Evolutionary conservation across 495 filamentous ascomycete genomes (phyloP).

Genomic region (Geoglossum glabrum): DNA sequence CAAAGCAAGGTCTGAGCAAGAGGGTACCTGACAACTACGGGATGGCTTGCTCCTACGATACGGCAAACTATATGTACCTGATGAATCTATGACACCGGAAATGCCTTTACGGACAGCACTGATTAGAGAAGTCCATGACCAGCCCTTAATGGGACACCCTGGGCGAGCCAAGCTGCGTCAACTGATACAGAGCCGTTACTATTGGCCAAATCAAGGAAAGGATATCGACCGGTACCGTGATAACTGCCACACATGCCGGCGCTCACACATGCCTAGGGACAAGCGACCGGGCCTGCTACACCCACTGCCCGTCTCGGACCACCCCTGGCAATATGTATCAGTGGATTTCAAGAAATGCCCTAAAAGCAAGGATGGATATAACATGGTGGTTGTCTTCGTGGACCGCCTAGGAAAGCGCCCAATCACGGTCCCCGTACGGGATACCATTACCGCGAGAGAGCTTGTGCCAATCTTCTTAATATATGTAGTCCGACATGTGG

Average conservation of each 20-base stretch:
- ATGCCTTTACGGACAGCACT: neutral
- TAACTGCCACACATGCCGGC: neutral
- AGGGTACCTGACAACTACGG: neutral
- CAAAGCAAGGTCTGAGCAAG: neutral
- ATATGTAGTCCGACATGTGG: neutral
- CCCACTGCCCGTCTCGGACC: slow-evolving; percentile 4
- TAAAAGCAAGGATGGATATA: neutral
- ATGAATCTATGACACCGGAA: neutral
- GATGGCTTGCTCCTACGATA: no score
- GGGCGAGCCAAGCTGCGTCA: neutral
- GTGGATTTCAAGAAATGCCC: slow-evolving; percentile 8
- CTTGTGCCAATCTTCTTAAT: neutral
- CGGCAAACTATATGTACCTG: neutral
- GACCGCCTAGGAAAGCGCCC: neutral
- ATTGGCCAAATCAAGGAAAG: neutral
- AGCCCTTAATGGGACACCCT: neutral
- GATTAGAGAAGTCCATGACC: neutral
- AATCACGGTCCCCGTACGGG: neutral
- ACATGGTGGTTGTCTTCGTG: neutral
- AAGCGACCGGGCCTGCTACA: neutral
- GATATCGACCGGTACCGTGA: neutral
- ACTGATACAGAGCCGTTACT: neutral
- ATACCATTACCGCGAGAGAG: neutral
- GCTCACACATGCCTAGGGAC: neutral
- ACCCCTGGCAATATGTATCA: slow-evolving; percentile 3